These are phyloP conservation scores for Wallacemonas sp. DNA, from an alignment of 208 protist genomes.

Conservation along the genomic window DNA sequence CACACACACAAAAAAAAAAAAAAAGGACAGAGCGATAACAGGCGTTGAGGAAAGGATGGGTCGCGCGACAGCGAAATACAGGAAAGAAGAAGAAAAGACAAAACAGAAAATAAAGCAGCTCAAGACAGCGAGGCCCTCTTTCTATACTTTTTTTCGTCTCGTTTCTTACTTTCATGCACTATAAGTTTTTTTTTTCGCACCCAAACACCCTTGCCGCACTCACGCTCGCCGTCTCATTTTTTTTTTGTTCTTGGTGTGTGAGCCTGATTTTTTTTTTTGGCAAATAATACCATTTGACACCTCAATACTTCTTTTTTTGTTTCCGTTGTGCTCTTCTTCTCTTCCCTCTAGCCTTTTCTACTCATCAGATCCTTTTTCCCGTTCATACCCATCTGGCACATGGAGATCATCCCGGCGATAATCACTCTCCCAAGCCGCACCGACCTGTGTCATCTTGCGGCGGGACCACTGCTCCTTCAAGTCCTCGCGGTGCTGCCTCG, in stretches of 20 bases:
- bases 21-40: background rate
- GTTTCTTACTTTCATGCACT: no score
- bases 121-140: no score
- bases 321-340: conserved; percentile 5
- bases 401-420: conserved; percentile 71
- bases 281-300: conserved; percentile 9
- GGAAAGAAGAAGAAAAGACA: conserved; percentile 15
- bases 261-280: conserved; percentile 12
- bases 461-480: conserved; percentile 72
- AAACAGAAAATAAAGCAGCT: conserved; percentile 4
- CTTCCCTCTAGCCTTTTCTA: background rate
- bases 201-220: no score
- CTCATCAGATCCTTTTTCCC: conserved; percentile 7
- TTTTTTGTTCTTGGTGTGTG: no score
- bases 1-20: conserved; percentile 13
- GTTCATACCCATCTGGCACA: conserved; percentile 71
- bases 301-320: conserved; percentile 8
- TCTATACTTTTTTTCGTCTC: no score
- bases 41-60: background rate
- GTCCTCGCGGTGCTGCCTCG: conserved; percentile 71
- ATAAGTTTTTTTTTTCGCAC: no score
- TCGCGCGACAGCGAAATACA: conserved; percentile 9
- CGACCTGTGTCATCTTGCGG: conserved; percentile 80
- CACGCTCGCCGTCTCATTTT: no score
- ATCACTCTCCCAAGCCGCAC: conserved; percentile 67